These are phyloP conservation scores for Meripilus lineatus DNA, from an alignment of 1,284 basidiomycete genomes.

Conservation along the genomic window DNA sequence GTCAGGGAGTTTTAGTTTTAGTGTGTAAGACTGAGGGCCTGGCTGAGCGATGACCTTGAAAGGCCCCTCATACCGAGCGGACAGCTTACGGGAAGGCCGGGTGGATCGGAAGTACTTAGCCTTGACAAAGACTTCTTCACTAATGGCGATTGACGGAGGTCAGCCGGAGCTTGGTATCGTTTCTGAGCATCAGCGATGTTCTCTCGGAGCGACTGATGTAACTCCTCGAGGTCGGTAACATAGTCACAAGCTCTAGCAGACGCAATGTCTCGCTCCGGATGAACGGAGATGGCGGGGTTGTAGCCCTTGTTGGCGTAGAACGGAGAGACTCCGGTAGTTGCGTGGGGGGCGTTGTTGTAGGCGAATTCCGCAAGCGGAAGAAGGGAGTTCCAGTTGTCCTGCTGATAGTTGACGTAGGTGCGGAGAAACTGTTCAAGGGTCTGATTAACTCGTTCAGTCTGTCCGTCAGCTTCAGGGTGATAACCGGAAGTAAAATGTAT, in stretches of 20 bases:
- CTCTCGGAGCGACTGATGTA: too few species aligned
- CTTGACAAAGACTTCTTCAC: conserved; percentile 2
- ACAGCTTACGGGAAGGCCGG: conserved; percentile 29
- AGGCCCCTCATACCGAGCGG: conserved; percentile 25
- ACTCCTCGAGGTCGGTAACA: conserved; percentile 12
- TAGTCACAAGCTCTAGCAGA: conserved; percentile 12
- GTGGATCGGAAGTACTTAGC: conserved; percentile 14
- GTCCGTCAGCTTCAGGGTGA: conserved; percentile 38
- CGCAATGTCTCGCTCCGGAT: conserved; percentile 12
- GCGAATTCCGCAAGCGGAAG: conserved; percentile 35
- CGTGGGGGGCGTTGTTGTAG: conserved; percentile 30
- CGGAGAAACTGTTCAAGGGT: conserved; percentile 33
- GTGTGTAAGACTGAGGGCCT: not conserved
- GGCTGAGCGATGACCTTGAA: conserved; percentile 21
- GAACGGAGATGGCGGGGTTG: conserved; percentile 13
- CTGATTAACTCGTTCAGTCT: conserved; percentile 37
- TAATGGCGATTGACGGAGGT: not conserved
- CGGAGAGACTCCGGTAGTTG: conserved; percentile 26
- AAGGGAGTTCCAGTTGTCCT: conserved; percentile 32
- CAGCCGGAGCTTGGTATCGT: conserved; percentile 7
- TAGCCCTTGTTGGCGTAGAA: conserved; percentile 23
- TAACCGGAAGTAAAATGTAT: conserved; percentile 12
- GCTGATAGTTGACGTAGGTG: conserved; percentile 29
- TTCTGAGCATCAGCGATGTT: conserved; percentile 4
- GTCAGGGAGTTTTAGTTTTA: not conserved